Conservation (phyloP, 1,284 basidiomycete species). For the Leccinum brunneo-olivaceum region DNA sequence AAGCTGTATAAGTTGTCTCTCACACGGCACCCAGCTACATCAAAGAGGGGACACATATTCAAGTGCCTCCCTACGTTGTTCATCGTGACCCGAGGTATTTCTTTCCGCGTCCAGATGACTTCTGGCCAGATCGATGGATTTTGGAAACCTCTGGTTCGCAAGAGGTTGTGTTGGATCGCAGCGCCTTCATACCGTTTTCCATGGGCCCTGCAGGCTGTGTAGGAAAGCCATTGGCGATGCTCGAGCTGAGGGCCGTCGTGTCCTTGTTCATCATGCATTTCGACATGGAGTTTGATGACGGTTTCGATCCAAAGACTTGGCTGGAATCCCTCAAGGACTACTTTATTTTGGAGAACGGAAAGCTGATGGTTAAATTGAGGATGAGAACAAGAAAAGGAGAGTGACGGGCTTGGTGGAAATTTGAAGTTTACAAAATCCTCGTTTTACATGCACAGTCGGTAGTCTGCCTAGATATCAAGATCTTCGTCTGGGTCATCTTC, state of each 20-base stretch:
- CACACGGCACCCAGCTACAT: slow-evolving; percentile 29
- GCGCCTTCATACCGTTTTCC: slow-evolving; percentile 32
- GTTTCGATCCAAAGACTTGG: too few relatives aligned
- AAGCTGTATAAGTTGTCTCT: not conserved
- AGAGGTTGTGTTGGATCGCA: slow-evolving; percentile 16
- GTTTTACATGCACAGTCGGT: not conserved
- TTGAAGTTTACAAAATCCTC: not conserved
- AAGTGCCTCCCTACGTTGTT: slow-evolving; percentile 33
- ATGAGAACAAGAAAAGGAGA: slow-evolving; percentile 10
- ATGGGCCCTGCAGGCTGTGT: slow-evolving; percentile 31
- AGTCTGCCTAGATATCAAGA: slow-evolving; percentile 57
- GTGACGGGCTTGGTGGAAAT: not conserved
- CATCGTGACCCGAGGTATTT: slow-evolving; percentile 38
- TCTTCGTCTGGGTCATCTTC: slow-evolving; percentile 90
- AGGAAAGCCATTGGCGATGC: slow-evolving; percentile 29
- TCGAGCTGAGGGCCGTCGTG: slow-evolving; percentile 28
- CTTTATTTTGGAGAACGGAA: slow-evolving; percentile 27
- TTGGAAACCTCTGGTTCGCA: slow-evolving; percentile 6
- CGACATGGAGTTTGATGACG: slow-evolving; percentile 27
- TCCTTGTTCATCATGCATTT: slow-evolving; percentile 27
- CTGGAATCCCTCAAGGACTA: slow-evolving; percentile 26
- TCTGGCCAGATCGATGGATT: slow-evolving; percentile 41
- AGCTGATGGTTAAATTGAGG: slow-evolving; percentile 22
- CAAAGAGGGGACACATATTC: slow-evolving; percentile 35
- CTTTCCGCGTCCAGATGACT: slow-evolving; percentile 35